A percentile compares a stretch with the other conserved stretches of the same genome.
phyloP scores from a whole-genome alignment of 1,139 yeast genomes.

The Scheffersomyces cryptocercus region DNA sequence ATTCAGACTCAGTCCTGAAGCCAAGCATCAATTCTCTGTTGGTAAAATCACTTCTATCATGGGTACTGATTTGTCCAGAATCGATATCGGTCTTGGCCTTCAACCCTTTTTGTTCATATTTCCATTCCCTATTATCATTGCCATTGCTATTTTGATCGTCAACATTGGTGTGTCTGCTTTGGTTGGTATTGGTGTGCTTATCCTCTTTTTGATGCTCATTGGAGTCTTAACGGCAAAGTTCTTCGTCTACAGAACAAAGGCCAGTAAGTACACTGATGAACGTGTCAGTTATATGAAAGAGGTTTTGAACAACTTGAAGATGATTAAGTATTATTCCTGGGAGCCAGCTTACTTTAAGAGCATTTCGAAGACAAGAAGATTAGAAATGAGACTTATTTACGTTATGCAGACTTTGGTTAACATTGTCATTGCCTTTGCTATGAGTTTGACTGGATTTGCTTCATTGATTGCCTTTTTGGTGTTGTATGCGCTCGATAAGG shows the following conservation, averaged over 20 bases:
- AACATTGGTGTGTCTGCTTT: constrained; percentile 39
- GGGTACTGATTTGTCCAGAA: constrained; percentile 39
- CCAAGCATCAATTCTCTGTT: constrained; percentile 60
- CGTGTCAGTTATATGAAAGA: constrained; percentile 18
- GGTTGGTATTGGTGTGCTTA: constrained; percentile 34
- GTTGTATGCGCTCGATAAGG: constrained; percentile 9
- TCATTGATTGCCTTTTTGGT: constrained; percentile 13
- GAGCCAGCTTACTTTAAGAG: constrained; percentile 15
- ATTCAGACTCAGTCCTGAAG: constrained; percentile 57
- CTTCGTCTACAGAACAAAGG: constrained; percentile 12
- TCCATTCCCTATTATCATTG: constrained; percentile 31
- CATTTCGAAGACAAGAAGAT: constrained; percentile 6
- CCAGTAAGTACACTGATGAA: constrained; percentile 13
- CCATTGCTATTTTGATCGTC: constrained; percentile 32
- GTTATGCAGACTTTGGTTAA: constrained; percentile 12
- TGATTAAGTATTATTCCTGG: constrained; percentile 21
- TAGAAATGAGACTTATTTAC: constrained; percentile 10
- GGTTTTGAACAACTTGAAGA: constrained; percentile 17
- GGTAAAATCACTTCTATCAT: constrained; percentile 64
- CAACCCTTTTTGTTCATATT: constrained; percentile 31
- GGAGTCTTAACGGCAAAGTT: constrained; percentile 24
- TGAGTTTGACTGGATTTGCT: constrained; percentile 11
- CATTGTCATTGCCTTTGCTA: constrained; percentile 10
- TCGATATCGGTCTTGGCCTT: constrained; percentile 35
- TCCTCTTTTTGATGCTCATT: constrained; percentile 26